These are phyloP conservation scores for Clonostachys chloroleuca DNA, from an alignment of 2,329 filamentous ascomycete species.

Conservation along the genomic window DNA sequence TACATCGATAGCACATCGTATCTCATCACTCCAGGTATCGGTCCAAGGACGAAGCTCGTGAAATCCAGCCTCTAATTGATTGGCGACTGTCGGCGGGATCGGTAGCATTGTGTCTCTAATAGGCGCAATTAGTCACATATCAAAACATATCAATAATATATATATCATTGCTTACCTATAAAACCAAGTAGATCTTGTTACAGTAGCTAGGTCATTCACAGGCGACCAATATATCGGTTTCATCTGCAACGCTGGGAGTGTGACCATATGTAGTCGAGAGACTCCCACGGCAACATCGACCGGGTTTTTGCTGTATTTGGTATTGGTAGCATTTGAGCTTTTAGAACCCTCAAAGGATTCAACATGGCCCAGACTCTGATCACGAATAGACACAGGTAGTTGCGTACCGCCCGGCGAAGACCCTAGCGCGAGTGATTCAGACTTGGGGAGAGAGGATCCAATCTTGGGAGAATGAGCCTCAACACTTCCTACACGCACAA, in stretches of 20 bases:
- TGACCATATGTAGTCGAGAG: conserved; percentile 85
- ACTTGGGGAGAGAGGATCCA: conserved; percentile 5
- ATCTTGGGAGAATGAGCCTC: background rate
- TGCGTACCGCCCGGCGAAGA: background rate
- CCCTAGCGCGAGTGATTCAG: conserved; percentile 3
- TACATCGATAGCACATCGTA: conserved; percentile 85
- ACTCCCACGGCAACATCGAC: conserved; percentile 77
- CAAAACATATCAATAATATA: background rate
- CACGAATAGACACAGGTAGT: background rate
- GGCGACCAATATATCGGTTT: conserved; percentile 98
- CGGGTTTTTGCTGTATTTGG: conserved; percentile 15
- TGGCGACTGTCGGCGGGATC: conserved; percentile 79
- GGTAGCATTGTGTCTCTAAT: conserved; percentile 80
- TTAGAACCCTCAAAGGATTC: conserved; percentile 5
- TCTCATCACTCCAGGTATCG: conserved; percentile 87
- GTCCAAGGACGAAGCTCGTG: conserved; percentile 83
- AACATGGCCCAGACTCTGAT: conserved; percentile 1
- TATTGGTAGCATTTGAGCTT: conserved; percentile 1
- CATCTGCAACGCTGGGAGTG: conserved; percentile 79
- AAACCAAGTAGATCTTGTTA: conserved; percentile 91
- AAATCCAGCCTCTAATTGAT: conserved; percentile 90
- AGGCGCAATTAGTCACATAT: background rate
- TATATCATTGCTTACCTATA: conserved; percentile 53
- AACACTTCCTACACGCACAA: conserved; percentile 35
- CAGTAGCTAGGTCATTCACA: conserved; percentile 79